phyloP scores from a whole-genome alignment of 768 basidiomycete species.

The Phanerodontia chrysosporium region DNA sequence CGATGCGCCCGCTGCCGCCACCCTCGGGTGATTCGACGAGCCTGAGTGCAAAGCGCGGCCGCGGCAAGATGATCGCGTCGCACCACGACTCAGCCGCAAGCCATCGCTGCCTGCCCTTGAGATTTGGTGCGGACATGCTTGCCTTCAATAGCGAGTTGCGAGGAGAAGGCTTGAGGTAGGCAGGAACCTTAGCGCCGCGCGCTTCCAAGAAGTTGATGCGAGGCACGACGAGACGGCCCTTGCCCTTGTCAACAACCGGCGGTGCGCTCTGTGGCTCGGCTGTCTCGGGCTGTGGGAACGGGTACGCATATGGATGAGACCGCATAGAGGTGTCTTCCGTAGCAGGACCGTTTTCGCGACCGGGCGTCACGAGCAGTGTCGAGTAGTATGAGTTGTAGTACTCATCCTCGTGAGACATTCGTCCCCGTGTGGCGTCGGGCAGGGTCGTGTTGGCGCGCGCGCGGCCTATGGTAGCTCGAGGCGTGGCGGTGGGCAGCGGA shows the following conservation, averaged over 20 bases:
- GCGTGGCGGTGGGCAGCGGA: neutral
- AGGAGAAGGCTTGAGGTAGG: constrained; percentile 25
- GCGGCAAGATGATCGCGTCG: constrained; percentile 72
- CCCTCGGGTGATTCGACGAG: too few species aligned
- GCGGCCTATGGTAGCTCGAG: neutral
- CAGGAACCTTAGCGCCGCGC: constrained; percentile 21
- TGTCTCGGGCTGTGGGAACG: constrained; percentile 24
- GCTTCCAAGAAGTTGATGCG: constrained; percentile 24
- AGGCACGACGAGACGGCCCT: constrained; percentile 10
- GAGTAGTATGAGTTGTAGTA: constrained; percentile 52
- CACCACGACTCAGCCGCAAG: constrained; percentile 77
- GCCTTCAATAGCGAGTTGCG: constrained; percentile 38
- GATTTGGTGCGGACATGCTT: constrained; percentile 65
- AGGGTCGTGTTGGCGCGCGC: constrained; percentile 6
- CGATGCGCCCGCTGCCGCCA: constrained; percentile 28
- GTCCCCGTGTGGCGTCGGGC: constrained; percentile 3
- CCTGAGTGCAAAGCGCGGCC: constrained; percentile 49
- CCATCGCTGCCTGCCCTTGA: constrained; percentile 63
- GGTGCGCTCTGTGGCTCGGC: constrained; percentile 11
- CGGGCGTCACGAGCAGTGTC: constrained; percentile 21
- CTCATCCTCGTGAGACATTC: constrained; percentile 32
- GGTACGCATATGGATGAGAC: constrained; percentile 46
- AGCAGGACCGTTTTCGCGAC: constrained; percentile 2
- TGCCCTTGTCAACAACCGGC: constrained; percentile 14
- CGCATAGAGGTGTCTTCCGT: constrained; percentile 19